Evolutionary conservation across 2,329 filamentous ascomycete species (phyloP).

Genomic region (Blastomyces parvus): DNA sequence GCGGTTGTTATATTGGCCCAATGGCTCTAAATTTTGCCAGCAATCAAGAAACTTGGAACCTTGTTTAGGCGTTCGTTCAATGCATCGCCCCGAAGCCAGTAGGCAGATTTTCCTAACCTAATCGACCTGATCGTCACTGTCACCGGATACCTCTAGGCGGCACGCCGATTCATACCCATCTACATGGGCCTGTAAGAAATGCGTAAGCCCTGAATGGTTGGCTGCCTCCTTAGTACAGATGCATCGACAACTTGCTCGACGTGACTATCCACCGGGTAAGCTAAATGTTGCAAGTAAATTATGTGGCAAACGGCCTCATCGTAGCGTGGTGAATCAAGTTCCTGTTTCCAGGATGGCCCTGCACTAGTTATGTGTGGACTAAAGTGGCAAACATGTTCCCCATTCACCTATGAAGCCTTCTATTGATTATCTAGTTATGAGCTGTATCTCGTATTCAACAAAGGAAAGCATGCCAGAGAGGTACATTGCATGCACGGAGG

Average conservation of each 20-base stretch:
- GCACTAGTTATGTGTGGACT: no score
- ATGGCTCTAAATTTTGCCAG: neutral
- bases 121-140: neutral
- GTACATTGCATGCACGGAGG: no score
- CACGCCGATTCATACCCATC: neutral
- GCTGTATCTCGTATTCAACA: no score
- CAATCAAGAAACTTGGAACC: neutral
- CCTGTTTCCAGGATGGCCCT: no score
- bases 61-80: neutral
- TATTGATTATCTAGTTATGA: no score
- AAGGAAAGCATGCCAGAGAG: no score
- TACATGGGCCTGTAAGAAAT: neutral
- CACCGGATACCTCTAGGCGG: neutral
- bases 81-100: neutral
- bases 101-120: neutral
- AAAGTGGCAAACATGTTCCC: no score
- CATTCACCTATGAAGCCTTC: no score
- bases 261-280: neutral
- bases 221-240: neutral
- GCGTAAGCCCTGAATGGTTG: neutral
- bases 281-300: neutral
- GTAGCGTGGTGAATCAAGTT: neutral
- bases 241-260: neutral
- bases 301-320: neutral
- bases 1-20: no score